A percentile compares a stretch with the other conserved stretches of the same genome.
Conservation (phyloP, 345 rosid species). For the Limnanthes douglasii region DNA sequence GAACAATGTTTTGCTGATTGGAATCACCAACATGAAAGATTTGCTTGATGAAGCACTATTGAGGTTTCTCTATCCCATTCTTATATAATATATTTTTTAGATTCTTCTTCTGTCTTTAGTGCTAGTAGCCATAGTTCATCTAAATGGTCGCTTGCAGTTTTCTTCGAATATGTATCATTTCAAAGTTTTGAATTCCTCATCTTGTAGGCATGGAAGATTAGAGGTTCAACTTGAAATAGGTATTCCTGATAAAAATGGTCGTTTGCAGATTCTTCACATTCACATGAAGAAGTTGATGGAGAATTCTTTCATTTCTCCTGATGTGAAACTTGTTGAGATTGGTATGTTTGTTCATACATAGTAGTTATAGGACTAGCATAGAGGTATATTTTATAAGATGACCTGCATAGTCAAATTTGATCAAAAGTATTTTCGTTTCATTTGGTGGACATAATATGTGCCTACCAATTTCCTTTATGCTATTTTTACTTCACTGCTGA, state of each 20-base stretch:
- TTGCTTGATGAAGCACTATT: constrained; percentile 98
- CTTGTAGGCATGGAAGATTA: constrained; percentile 80
- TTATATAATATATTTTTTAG: no score
- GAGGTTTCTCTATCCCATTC: constrained; percentile 33
- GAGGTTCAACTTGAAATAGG: constrained; percentile 99
- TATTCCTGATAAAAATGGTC: constrained; percentile 98
- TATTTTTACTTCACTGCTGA: no score
- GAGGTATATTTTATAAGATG: no score
- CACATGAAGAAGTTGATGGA: constrained; percentile 98
- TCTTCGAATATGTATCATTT: not conserved
- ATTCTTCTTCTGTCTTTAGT: not conserved
- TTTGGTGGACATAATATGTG: no score
- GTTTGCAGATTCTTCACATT: constrained; percentile 90
- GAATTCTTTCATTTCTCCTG: constrained; percentile 81
- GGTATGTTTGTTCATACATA: no score
- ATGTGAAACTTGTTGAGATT: constrained; percentile 74
- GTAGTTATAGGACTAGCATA: no score
- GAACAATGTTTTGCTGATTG: constrained; percentile 95
- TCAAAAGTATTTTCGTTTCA: no score
- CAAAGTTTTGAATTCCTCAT: constrained; percentile 3
- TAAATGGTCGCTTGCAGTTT: constrained; percentile 2
- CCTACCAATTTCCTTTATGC: no score
- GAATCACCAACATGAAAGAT: constrained; percentile 99
- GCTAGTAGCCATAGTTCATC: constrained; percentile 1
- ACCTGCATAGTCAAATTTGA: no score